Evolutionary conservation across 805 yeast species (phyloP).

Genomic region (Monosporozyma unispora): DNA sequence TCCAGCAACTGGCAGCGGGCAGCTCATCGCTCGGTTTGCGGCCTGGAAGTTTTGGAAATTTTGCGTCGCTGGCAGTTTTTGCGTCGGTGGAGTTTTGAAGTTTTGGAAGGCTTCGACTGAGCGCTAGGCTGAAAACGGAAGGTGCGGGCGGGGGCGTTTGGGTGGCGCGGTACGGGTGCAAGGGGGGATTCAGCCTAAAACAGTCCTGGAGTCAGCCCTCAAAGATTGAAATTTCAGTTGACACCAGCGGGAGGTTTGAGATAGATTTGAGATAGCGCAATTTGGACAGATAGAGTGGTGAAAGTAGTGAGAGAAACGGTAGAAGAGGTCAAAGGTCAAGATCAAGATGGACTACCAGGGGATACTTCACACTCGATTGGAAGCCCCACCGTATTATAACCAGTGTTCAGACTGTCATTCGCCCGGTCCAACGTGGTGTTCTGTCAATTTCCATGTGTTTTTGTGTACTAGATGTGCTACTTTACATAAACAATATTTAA

Average conservation of each 20-base stretch:
- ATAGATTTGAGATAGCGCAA: too few relatives aligned
- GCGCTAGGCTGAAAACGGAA: not conserved
- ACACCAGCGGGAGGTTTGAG: too few relatives aligned
- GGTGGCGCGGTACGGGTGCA: too few relatives aligned
- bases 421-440: constrained; percentile 45
- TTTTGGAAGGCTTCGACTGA: too few relatives aligned
- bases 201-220: too few relatives aligned
- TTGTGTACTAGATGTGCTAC: constrained; percentile 83
- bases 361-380: constrained; percentile 43
- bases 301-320: not conserved
- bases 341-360: not conserved
- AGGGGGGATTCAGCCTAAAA: too few relatives aligned
- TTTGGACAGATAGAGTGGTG: not conserved
- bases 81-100: too few relatives aligned
- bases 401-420: constrained; percentile 74
- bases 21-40: not conserved
- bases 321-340: not conserved
- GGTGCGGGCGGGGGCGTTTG: not conserved
- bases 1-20: too few relatives aligned
- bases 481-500: constrained; percentile 53
- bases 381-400: constrained; percentile 49
- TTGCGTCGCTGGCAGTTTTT: not conserved
- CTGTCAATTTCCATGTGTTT: constrained; percentile 48
- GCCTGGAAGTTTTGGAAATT: not conserved
- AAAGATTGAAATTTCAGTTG: not conserved